A percentile compares a stretch with the other conserved stretches of the same genome.
Conservation (phyloP, 2,329 filamentous ascomycete species). For the Ceratocystis albifundus region DNA sequence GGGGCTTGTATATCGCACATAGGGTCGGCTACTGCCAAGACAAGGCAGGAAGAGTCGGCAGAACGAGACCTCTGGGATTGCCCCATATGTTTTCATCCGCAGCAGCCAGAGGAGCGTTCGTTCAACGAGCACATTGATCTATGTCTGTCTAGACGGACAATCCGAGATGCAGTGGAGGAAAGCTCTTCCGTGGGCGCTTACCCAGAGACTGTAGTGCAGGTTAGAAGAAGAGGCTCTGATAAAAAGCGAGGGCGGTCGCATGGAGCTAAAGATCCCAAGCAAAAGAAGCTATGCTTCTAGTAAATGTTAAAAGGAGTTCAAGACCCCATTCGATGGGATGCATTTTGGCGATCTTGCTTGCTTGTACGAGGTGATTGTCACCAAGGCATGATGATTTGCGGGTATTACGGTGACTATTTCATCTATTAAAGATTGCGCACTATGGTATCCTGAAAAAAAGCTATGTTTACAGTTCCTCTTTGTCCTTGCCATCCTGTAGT, state of each 20-base stretch:
- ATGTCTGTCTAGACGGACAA: constrained; percentile 76
- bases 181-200: constrained; percentile 27
- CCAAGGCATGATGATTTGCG: background rate
- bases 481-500: constrained; percentile 17
- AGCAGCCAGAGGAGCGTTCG: constrained; percentile 57
- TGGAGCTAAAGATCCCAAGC: constrained; percentile 34
- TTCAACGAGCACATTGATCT: constrained; percentile 92
- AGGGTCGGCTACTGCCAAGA: background rate
- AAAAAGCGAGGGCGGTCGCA: constrained; percentile 23
- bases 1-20: background rate
- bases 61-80: constrained; percentile 62
- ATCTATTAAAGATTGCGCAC: constrained; percentile 2
- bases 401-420: background rate
- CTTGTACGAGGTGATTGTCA: too few relatives aligned
- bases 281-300: constrained; percentile 44
- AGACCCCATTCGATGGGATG: too few relatives aligned
- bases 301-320: constrained; percentile 25
- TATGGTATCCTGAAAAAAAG: constrained; percentile 9
- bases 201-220: constrained; percentile 22
- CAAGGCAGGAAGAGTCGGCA: constrained; percentile 18
- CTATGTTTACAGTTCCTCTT: constrained; percentile 24
- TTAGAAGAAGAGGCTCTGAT: constrained; percentile 24
- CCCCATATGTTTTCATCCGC: constrained; percentile 72
- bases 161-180: constrained; percentile 66
- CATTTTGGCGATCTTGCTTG: too few relatives aligned